Conservation (phyloP, 495 filamentous ascomycete genomes). For the Penicillium soppii region DNA sequence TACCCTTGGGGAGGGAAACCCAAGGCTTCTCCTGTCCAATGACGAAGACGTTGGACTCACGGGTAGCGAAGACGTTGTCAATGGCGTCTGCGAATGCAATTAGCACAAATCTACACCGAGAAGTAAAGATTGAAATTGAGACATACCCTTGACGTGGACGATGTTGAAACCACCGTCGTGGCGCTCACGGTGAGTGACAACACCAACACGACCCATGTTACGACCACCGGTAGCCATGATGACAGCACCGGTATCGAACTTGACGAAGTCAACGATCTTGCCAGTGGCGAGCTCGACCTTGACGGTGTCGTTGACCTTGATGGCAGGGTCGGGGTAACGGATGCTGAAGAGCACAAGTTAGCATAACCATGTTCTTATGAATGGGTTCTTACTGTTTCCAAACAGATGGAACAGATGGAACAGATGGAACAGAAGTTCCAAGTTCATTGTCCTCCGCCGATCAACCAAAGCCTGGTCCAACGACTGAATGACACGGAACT, state of each 20-base stretch:
- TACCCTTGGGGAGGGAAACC: constrained; percentile 98
- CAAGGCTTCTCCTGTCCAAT: constrained; percentile 97
- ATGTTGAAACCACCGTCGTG: constrained; percentile 99
- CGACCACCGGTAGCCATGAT: constrained; percentile 98
- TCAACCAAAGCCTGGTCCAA: constrained; percentile 98
- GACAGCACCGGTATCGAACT: constrained; percentile 95
- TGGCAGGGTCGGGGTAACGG: constrained; percentile 94
- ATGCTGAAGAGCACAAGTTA: constrained; percentile 63
- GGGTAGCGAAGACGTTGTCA: constrained; percentile 98
- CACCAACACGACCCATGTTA: constrained; percentile 99
- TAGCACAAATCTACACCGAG: neutral
- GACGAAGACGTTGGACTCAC: constrained; percentile 97
- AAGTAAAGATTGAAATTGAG: neutral
- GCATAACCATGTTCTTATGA: constrained; percentile 31
- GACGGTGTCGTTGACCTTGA: constrained; percentile 99
- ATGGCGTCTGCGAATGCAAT: constrained; percentile 59
- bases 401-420: constrained; percentile 23
- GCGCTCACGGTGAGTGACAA: constrained; percentile 98
- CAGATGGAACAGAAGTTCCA: constrained; percentile 20
- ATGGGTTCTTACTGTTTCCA: constrained; percentile 37
- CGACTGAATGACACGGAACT: constrained; percentile 95
- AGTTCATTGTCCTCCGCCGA: constrained; percentile 50
- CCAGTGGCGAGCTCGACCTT: constrained; percentile 96
- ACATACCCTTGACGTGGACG: constrained; percentile 85
- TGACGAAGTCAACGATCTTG: constrained; percentile 95